Conservation (phyloP, 164 flowering plant genomes). For the Buxus sempervirens region DNA sequence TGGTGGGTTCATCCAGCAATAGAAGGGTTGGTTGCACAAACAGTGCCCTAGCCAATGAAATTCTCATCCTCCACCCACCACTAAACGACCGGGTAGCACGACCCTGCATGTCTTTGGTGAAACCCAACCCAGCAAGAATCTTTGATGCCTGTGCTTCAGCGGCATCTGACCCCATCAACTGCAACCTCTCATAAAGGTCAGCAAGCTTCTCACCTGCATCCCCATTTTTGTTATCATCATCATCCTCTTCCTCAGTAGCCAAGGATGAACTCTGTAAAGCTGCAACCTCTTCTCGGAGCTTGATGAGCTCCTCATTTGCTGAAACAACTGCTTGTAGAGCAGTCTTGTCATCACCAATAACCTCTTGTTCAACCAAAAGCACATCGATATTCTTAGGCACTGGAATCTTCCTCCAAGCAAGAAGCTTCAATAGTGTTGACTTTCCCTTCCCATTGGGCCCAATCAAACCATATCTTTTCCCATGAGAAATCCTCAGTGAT, state of each 20-base stretch:
- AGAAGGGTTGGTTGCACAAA: slow-evolving; percentile 81
- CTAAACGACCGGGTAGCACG: slow-evolving; percentile 63
- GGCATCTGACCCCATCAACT: slow-evolving; percentile 64
- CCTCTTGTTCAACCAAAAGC: slow-evolving; percentile 76
- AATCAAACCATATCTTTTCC: slow-evolving; percentile 76
- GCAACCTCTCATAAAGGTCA: slow-evolving; percentile 61
- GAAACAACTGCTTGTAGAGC: slow-evolving; percentile 81
- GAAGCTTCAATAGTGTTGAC: slow-evolving; percentile 68
- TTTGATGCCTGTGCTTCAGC: slow-evolving; percentile 82
- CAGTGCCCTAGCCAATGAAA: slow-evolving; percentile 76
- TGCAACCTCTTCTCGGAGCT: slow-evolving; percentile 57
- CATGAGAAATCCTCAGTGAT: slow-evolving; percentile 64
- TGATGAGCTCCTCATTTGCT: slow-evolving; percentile 75
- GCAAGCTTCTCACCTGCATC: slow-evolving; percentile 63
- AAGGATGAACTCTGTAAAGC: slow-evolving; percentile 38
- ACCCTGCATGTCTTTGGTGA: slow-evolving; percentile 67
- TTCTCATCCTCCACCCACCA: slow-evolving; percentile 94
- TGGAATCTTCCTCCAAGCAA: slow-evolving; percentile 89
- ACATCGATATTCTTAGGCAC: slow-evolving; percentile 84
- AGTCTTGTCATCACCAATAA: slow-evolving; percentile 63
- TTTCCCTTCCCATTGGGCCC: slow-evolving; percentile 86
- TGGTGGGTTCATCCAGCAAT: slow-evolving; percentile 76
- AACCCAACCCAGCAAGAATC: slow-evolving; percentile 78
- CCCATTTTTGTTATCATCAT: slow-evolving; percentile 28
- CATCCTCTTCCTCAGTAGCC: slow-evolving; percentile 24